Base-by-base conservation (phyloP, 2,329 filamentous ascomycete species). In the Alternaria infectoria region DNA sequence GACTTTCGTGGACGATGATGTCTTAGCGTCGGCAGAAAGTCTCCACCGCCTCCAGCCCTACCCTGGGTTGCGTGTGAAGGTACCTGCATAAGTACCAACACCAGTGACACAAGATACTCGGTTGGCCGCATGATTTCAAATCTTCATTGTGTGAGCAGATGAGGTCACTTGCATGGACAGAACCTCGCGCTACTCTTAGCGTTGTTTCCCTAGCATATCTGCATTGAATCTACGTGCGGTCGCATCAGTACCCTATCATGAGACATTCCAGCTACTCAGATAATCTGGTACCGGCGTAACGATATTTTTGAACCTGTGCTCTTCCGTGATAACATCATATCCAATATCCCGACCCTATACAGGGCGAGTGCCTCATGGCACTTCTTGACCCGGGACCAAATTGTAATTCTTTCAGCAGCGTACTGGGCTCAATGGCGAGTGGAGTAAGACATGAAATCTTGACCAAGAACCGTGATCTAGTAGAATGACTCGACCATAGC, bases 401-500 rank as follows among this genome's bases (percentile, higher is more conserved):
- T 26, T 13, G 23, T 26, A 17, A 44, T 57, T 21, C 43, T 32
- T 25, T 51, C 45, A 26, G 26, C 25, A 28, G 25, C 47, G n/a
- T 43, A 58, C 28, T 17, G 6, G 44, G 40, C 46, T 25, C 11
- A 9, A 49, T 47, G 17, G 26, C 32, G 19, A 43, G 40, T 49
- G 23, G 30, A 54, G 17, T 28, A 59, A 40, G 17, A 45, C 8
- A 46, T 10, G 8, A 9, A 2, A 23, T 30, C 19, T 6, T 44
- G 7, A 23, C 12, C 44, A 36, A 12, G 44, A 51, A 12, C 57
- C 45, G n/a, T 57, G 45, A 49, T 68, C 86, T 87, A 99, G 85
- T 99, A 99, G 85, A 98, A 99, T 75, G 93, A 97, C 86, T 99
- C 96, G 66, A 99, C 96, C 89, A 99, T 97, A 70, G 93, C 96